A percentile compares a stretch with the other conserved stretches of the same genome.
Evolutionary conservation across 371 early-diverging fungal genomes (phyloP).

Genomic region (Lichtheimia ornata): DNA sequence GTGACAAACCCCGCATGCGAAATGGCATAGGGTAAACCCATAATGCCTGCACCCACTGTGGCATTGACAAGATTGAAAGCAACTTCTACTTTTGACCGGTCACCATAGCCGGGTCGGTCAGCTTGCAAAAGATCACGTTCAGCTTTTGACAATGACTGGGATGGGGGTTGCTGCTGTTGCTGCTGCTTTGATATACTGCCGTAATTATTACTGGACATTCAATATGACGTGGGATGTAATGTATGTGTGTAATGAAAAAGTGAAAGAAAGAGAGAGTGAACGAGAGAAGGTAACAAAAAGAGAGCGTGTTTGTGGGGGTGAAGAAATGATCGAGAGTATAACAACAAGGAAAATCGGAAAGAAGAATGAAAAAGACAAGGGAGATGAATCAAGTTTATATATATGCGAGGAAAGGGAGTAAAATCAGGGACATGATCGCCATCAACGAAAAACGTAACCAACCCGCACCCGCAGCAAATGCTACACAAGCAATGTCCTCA

Average conservation of each 20-base stretch:
- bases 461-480: no score
- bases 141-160: slow-evolving; percentile 1
- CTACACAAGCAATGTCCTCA: no score
- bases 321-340: no score
- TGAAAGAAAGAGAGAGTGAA: not conserved
- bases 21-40: slow-evolving; percentile 48
- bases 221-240: no score
- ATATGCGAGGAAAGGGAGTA: not conserved
- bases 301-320: not conserved
- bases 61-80: slow-evolving; percentile 51
- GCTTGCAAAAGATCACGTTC: slow-evolving; percentile 24
- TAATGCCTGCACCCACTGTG: slow-evolving; percentile 55
- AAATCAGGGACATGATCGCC: slow-evolving; percentile 5
- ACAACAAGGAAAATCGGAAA: no score
- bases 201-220: not conserved
- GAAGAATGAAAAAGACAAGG: no score
- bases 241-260: not conserved
- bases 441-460: not conserved
- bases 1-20: slow-evolving; percentile 46
- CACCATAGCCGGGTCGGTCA: slow-evolving; percentile 30
- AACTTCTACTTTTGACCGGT: slow-evolving; percentile 20
- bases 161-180: not conserved
- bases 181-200: slow-evolving; percentile 3
- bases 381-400: no score
- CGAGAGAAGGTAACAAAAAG: not conserved